Conservation (phyloP, 768 basidiomycete species). For the Pulveroboletus sp. region DNA sequence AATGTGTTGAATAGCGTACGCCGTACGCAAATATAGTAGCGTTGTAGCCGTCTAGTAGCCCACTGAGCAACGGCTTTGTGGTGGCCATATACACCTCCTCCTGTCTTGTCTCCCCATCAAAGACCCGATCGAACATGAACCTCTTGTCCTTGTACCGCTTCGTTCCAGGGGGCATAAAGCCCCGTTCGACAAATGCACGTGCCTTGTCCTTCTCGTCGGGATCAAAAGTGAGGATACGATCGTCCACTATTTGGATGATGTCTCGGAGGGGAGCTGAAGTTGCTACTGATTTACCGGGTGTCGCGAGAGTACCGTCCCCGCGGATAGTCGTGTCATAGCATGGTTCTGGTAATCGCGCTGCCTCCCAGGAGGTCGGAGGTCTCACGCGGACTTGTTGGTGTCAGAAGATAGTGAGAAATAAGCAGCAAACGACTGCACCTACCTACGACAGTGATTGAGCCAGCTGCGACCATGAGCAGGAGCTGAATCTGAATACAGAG, state of each 20-base stretch:
- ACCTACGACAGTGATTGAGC: slow-evolving; percentile 88
- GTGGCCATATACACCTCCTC: slow-evolving; percentile 85
- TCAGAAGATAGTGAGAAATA: slow-evolving; percentile 5
- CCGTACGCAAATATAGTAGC: slow-evolving; percentile 99
- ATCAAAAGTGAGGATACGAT: slow-evolving; percentile 93
- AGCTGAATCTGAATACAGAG: slow-evolving; percentile 2
- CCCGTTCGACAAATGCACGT: slow-evolving; percentile 75
- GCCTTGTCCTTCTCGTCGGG: slow-evolving; percentile 85
- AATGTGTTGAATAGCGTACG: slow-evolving; percentile 45
- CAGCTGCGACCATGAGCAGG: slow-evolving; percentile 67
- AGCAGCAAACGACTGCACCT: slow-evolving; percentile 9
- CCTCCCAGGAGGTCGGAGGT: slow-evolving; percentile 82
- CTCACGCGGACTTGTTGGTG: slow-evolving; percentile 73
- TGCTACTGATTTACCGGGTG: slow-evolving; percentile 49
- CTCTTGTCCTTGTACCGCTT: slow-evolving; percentile 95
- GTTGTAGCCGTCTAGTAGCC: slow-evolving; percentile 91
- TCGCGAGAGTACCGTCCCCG: slow-evolving; percentile 82
- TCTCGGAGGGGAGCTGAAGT: slow-evolving; percentile 61
- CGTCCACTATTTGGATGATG: slow-evolving; percentile 86
- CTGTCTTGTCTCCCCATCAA: slow-evolving; percentile 75
- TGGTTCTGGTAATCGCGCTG: slow-evolving; percentile 75
- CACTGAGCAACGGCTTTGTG: slow-evolving; percentile 76
- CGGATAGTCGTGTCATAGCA: slow-evolving; percentile 66
- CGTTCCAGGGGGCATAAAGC: slow-evolving; percentile 79
- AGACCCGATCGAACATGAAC: slow-evolving; percentile 96